phyloP scores from a whole-genome alignment of 768 basidiomycete genomes.

The Lactarius evosmus region DNA sequence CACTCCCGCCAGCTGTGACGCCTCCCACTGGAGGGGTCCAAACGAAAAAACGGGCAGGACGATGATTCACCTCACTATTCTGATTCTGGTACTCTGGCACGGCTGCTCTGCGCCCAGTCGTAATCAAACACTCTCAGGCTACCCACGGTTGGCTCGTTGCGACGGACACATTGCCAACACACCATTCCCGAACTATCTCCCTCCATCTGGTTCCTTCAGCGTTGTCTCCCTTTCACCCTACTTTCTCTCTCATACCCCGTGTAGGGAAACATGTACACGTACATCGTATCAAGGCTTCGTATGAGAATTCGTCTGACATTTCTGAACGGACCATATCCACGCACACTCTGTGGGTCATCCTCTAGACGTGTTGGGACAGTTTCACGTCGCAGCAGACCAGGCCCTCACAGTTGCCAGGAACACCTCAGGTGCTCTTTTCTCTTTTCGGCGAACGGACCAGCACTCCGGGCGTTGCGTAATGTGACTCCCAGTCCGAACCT shows the following conservation, averaged over 20 bases:
- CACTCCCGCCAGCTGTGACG: too few species aligned
- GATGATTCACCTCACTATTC: neutral
- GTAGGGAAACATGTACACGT: neutral
- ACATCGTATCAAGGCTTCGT: neutral
- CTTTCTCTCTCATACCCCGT: neutral
- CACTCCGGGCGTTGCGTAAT: constrained; percentile 12
- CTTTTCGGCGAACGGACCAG: constrained; percentile 3
- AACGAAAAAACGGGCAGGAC: too few species aligned
- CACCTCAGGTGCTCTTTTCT: neutral
- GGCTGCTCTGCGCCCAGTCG: too few species aligned
- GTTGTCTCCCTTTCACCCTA: constrained; percentile 1
- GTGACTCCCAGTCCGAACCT: constrained; percentile 7
- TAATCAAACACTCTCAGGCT: neutral
- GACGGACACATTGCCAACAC: constrained; percentile 1
- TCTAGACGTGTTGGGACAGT: constrained; percentile 3
- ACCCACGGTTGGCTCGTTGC: neutral
- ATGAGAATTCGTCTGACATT: constrained; percentile 12
- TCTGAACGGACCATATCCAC: neutral
- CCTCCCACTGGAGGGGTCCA: too few species aligned
- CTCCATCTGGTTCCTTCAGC: neutral
- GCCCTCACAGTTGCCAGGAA: neutral
- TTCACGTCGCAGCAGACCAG: neutral
- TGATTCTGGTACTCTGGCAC: neutral
- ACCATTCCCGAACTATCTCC: neutral
- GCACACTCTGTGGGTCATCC: neutral